Conservation (phyloP, 192 early-diverging fungal genomes). For the Pilaira anomala region DNA sequence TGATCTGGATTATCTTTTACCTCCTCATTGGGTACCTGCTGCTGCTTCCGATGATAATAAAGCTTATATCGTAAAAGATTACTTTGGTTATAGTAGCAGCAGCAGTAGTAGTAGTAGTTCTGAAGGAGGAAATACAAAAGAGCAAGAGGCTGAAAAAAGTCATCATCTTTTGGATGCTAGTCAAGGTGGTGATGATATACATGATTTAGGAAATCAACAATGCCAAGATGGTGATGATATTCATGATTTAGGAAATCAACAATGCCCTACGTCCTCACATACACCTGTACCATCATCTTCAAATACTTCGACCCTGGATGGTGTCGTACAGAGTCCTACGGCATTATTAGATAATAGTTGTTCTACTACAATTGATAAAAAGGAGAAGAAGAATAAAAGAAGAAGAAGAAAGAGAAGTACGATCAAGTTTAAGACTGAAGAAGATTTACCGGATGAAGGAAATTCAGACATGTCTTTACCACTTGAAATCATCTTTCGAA, state of each 20-base stretch:
- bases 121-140: background rate
- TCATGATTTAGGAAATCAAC: conserved; percentile 19
- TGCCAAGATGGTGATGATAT: background rate
- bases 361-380: no score
- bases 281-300: conserved; percentile 1
- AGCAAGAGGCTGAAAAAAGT: background rate
- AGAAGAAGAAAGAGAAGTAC: conserved; percentile 1
- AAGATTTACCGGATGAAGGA: conserved; percentile 38
- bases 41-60: conserved; percentile 36
- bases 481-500: conserved; percentile 44
- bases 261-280: background rate
- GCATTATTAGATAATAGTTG: no score
- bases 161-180: background rate
- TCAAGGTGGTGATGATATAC: background rate
- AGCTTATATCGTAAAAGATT: no score
- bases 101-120: background rate
- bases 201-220: conserved; percentile 19
- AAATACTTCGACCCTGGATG: background rate
- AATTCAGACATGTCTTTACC: conserved; percentile 48
- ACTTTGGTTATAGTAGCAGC: no score
- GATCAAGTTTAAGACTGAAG: conserved; percentile 24
- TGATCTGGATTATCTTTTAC: conserved; percentile 57
- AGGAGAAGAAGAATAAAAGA: background rate
- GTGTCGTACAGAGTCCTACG: background rate
- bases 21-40: conserved; percentile 48